Conservation (phyloP, 2,329 filamentous ascomycete genomes). For the Sclerotinia trifoliorum region DNA sequence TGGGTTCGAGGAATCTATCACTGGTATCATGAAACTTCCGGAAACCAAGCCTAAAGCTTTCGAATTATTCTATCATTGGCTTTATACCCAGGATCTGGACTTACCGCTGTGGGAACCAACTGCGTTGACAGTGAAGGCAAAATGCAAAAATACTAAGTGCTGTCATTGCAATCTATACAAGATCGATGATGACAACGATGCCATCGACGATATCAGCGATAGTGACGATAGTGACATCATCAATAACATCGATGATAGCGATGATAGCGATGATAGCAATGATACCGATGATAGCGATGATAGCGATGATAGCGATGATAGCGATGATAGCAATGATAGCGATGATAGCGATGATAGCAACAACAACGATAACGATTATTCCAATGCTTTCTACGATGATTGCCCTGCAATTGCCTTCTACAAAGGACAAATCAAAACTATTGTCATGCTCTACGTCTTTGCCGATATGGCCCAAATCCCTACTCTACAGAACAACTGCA, state of each 20-base stretch:
- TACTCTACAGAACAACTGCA: conserved; percentile 17
- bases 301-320: no score
- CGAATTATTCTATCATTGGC: conserved; percentile 26
- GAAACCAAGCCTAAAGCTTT: conserved; percentile 17
- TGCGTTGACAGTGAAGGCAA: neutral
- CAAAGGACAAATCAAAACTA: neutral
- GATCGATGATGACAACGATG: no score
- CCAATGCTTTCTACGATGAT: neutral
- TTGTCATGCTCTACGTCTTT: conserved; percentile 22
- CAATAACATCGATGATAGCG: no score
- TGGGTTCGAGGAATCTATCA: conserved; percentile 22
- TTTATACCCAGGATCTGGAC: conserved; percentile 22
- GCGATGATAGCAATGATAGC: no score
- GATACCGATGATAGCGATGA: no score
- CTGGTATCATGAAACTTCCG: conserved; percentile 22
- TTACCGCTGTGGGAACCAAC: neutral
- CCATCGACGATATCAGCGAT: no score
- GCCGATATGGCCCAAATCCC: conserved; percentile 17
- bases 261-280: neutral
- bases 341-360: neutral
- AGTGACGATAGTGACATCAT: no score
- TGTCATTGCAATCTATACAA: no score
- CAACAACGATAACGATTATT: no score
- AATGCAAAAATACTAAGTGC: no score
- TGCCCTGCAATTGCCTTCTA: neutral